Conservation (phyloP, 208 protist species). For the Trypanosoma cruzi region DNA sequence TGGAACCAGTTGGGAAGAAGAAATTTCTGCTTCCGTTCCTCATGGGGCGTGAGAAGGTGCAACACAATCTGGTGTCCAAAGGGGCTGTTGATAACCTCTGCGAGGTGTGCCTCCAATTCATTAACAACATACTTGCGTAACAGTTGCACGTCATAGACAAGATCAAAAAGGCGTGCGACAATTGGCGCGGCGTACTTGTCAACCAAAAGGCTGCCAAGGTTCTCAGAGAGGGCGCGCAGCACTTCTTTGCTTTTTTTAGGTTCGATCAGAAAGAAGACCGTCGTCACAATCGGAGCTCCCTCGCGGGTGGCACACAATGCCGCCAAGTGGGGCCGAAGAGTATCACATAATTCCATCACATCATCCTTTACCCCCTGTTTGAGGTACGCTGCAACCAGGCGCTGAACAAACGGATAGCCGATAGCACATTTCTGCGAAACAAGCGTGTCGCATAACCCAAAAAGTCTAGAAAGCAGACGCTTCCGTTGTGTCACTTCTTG, state of each 20-base stretch:
- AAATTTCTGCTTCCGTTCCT: conserved; percentile 64
- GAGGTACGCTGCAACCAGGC: conserved; percentile 73
- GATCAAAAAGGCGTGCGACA: conserved; percentile 85
- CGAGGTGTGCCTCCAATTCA: conserved; percentile 66
- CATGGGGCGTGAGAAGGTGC: conserved; percentile 81
- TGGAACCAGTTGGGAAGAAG: conserved; percentile 82
- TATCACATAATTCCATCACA: conserved; percentile 88
- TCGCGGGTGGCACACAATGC: conserved; percentile 67
- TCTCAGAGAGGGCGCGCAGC: conserved; percentile 64
- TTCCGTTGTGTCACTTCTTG: conserved; percentile 66
- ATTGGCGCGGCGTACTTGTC: conserved; percentile 88
- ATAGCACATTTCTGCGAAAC: conserved; percentile 90
- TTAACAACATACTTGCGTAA: conserved; percentile 81
- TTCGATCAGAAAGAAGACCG: conserved; percentile 81
- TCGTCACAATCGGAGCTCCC: conserved; percentile 73
- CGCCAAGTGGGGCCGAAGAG: conserved; percentile 74
- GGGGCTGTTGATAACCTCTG: conserved; percentile 77
- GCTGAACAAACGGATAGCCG: conserved; percentile 85
- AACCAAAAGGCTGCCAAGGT: conserved; percentile 66
- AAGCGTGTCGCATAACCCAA: conserved; percentile 87
- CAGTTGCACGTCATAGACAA: conserved; percentile 87
- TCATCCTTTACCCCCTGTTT: conserved; percentile 71
- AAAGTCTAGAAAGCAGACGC: conserved; percentile 76
- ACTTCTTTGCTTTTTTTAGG: conserved; percentile 85
- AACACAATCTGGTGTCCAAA: conserved; percentile 87